These are phyloP conservation scores for Perilla frutescens DNA, from an alignment of 257 asterid species.

Conservation along the genomic window DNA sequence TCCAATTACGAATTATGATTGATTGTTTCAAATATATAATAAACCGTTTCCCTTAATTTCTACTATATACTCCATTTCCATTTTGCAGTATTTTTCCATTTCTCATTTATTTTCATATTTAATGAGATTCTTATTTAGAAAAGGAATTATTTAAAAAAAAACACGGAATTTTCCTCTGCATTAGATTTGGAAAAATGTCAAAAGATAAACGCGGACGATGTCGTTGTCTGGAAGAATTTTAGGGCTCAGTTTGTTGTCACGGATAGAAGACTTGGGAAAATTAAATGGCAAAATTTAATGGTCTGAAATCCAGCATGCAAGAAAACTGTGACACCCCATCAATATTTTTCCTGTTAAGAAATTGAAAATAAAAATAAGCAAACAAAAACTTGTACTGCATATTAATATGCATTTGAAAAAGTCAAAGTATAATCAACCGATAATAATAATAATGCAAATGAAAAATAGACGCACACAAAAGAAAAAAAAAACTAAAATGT, in stretches of 20 bases:
- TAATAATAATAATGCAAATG: background rate
- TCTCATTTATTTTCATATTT: too few relatives aligned
- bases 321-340: constrained; percentile 16
- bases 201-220: background rate
- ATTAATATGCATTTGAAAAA: background rate
- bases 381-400: too few relatives aligned
- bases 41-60: too few relatives aligned
- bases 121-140: too few relatives aligned
- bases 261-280: constrained; percentile 31
- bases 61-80: too few relatives aligned
- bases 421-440: constrained; percentile 18
- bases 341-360: background rate
- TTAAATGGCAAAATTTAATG: background rate
- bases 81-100: too few relatives aligned
- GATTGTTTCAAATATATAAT: too few relatives aligned
- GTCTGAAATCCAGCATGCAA: constrained; percentile 21
- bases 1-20: too few relatives aligned
- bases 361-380: background rate
- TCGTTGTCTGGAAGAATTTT: constrained; percentile 29
- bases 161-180: background rate
- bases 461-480: background rate
- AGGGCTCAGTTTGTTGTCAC: constrained; percentile 30
- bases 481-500: background rate
- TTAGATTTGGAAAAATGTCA: background rate
- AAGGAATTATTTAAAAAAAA: too few relatives aligned